These are phyloP conservation scores for Rhizopogon vulgaris DNA, from an alignment of 768 basidiomycete genomes.

Conservation along the genomic window DNA sequence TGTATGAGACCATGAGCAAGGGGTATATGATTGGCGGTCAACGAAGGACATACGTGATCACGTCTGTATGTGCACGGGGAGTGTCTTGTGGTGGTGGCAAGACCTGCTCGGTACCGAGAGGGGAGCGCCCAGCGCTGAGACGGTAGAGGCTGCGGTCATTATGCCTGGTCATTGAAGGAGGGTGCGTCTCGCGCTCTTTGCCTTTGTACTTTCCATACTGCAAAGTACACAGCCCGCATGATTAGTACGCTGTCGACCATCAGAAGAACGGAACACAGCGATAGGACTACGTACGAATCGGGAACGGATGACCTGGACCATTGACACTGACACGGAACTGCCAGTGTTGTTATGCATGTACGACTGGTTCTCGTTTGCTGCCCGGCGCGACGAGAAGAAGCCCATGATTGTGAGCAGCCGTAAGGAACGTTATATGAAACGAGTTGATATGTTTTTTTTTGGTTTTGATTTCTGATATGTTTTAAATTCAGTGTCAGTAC, in stretches of 20 bases:
- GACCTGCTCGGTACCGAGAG: constrained; percentile 13
- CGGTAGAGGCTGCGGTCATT: constrained; percentile 10
- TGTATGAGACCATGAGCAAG: constrained; percentile 9
- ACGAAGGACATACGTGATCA: constrained; percentile 45
- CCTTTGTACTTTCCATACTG: constrained; percentile 56
- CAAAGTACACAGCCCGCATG: background rate
- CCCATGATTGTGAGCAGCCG: constrained; percentile 15
- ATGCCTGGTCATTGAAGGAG: constrained; percentile 15
- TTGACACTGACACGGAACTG: constrained; percentile 36
- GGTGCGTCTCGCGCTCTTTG: constrained; percentile 43
- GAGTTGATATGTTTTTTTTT: background rate
- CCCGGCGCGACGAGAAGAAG: constrained; percentile 24
- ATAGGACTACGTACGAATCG: constrained; percentile 42
- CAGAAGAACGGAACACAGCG: constrained; percentile 13
- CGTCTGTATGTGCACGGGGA: constrained; percentile 35
- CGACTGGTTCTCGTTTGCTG: constrained; percentile 9
- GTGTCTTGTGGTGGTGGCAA: constrained; percentile 12
- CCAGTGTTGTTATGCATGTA: constrained; percentile 19
- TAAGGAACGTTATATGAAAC: constrained; percentile 1
- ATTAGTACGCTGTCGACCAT: constrained; percentile 6
- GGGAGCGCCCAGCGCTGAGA: constrained; percentile 30
- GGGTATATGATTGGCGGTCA: constrained; percentile 4
- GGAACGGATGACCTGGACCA: constrained; percentile 50
- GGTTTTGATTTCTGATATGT: background rate
- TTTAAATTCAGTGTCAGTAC: constrained; percentile 2